Base-by-base conservation (phyloP, 2,329 filamentous ascomycete genomes). In the Penicillium brasilianum region DNA sequence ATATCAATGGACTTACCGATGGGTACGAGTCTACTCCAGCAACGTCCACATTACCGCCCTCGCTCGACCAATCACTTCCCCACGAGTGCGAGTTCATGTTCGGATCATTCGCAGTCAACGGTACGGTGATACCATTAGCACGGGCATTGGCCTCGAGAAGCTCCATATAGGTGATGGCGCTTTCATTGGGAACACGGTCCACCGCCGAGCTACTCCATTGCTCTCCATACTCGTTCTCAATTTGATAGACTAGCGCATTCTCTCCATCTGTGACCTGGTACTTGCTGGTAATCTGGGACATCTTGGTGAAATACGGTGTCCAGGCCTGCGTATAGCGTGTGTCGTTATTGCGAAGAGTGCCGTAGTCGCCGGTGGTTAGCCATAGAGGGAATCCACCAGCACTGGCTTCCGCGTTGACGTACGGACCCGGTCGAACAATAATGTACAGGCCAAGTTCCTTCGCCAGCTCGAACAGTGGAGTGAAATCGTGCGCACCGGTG, bases 361-460 rank as follows among this genome's bases (percentile, higher is more conserved):
- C 43, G 77, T 78, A 66, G 76, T 73, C 59, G 63, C 85, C 87
- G 0, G 86, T 88, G 0, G 86, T 88, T 6, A 86, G 72, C 85
- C 87, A 89, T 1, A 87, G 75, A 0, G 87, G 85, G 59, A 87
- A 85, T 0, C 87, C 87, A 34, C 87, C 87, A 0, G 83, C 85
- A 63, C 84, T 87, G 3, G 85, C 80, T 69, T 89, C 87, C 1
- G 86, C 87, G 63, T 89, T 89, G 59, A 87, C 82, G 59, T 89
- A 89, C 0, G 86, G 86, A 0, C 87, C 86, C 0, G 86, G 85
- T 0, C 86, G 78, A 1, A 83, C 80, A 30, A 87, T 81, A 41
- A 85, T 79, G 63, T 85, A 86, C 41, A 86, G 73, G 2, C 84
- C 84, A 25, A 85, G 74, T 41, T 84, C 78, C 63, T 85, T 81